These are phyloP conservation scores for Dipodascopsis uninucleata DNA, from an alignment of 805 yeast species.

Conservation along the genomic window DNA sequence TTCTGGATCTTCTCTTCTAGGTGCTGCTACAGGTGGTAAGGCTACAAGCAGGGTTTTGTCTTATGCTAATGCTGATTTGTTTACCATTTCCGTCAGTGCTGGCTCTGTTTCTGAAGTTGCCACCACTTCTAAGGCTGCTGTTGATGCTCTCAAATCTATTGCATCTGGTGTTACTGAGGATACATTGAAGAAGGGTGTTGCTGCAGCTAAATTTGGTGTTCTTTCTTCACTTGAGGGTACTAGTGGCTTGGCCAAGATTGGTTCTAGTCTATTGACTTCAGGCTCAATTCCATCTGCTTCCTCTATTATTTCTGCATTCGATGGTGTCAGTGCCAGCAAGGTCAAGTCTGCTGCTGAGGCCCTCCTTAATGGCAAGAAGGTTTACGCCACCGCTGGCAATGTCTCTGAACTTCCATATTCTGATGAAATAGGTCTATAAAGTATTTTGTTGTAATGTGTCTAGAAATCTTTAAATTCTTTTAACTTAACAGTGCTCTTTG, in stretches of 20 bases:
- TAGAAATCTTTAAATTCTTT: too few relatives aligned
- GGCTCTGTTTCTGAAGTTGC: conserved; percentile 56
- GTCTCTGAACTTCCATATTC: conserved; percentile 80
- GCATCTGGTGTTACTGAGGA: conserved; percentile 31
- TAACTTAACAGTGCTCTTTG: too few relatives aligned
- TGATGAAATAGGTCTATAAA: conserved; percentile 67
- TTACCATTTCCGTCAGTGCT: conserved; percentile 65
- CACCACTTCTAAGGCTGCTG: conserved; percentile 48
- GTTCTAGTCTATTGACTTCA: conserved; percentile 38
- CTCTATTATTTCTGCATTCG: conserved; percentile 30
- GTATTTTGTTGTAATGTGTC: conserved; percentile 1
- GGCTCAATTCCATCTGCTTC: conserved; percentile 35
- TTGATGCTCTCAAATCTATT: conserved; percentile 21
- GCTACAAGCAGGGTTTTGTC: conserved; percentile 52
- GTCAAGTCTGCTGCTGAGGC: conserved; percentile 37
- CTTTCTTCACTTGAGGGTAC: conserved; percentile 40
- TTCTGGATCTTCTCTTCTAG: conserved; percentile 48
- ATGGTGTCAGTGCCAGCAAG: conserved; percentile 31
- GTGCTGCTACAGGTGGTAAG: conserved; percentile 42
- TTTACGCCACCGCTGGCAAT: conserved; percentile 87
- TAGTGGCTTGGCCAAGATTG: conserved; percentile 13
- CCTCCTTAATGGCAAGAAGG: conserved; percentile 54
- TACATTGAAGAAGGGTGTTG: conserved; percentile 49
- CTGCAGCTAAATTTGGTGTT: conserved; percentile 57
- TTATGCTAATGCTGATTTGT: conserved; percentile 77